Conservation (phyloP, 805 yeast species). For the Saturnispora quitensis region DNA sequence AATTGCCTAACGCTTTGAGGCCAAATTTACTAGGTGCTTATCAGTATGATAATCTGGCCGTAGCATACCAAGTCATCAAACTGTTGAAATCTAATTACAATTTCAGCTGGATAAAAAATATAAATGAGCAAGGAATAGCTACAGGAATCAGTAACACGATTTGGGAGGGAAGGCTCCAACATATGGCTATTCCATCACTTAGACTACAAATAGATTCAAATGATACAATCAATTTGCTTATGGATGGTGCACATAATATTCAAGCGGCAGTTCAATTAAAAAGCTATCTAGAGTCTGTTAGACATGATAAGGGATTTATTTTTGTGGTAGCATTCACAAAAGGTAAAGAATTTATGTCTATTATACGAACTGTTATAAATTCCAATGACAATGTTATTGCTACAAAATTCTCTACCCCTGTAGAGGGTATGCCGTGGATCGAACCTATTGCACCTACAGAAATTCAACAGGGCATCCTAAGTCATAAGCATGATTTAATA, state of each 20-base stretch:
- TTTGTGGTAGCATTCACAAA: conserved; percentile 69
- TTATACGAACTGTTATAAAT: conserved; percentile 40
- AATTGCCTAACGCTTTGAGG: background rate
- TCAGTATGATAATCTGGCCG: conserved; percentile 60
- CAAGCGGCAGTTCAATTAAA: conserved; percentile 73
- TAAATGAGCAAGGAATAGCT: conserved; percentile 25
- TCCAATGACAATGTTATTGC: conserved; percentile 53
- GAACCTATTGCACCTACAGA: conserved; percentile 32
- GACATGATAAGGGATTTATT: conserved; percentile 23
- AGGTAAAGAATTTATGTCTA: conserved; percentile 44
- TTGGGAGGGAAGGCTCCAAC: conserved; percentile 90
- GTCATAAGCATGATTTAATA: conserved; percentile 19
- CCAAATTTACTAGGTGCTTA: conserved; percentile 66
- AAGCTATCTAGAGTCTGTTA: conserved; percentile 34
- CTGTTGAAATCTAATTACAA: conserved; percentile 13
- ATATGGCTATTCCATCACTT: conserved; percentile 18
- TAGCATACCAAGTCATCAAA: conserved; percentile 53
- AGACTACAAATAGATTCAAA: conserved; percentile 7
- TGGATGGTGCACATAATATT: conserved; percentile 93
- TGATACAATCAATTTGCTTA: conserved; percentile 31
- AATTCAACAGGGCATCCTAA: conserved; percentile 18
- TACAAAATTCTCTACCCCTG: conserved; percentile 49
- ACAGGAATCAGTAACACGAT: conserved; percentile 45
- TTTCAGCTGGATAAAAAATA: background rate
- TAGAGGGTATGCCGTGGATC: conserved; percentile 96